Conservation (phyloP, 169 alveolate species). For the Theileria annulata region DNA sequence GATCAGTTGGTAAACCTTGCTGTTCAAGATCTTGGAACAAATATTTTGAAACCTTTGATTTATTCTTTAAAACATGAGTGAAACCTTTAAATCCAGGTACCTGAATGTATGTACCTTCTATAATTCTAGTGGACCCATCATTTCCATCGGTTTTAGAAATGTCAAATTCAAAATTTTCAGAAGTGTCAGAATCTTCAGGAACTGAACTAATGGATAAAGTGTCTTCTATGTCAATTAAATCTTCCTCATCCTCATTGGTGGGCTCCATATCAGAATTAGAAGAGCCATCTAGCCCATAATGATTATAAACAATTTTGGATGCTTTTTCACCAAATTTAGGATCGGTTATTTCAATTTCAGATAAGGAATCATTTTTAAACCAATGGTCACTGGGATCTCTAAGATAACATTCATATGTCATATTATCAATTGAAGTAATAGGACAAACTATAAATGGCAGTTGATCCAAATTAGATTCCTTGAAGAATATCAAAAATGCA, state of each 20-base stretch:
- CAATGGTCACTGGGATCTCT: neutral
- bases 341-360: neutral
- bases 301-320: neutral
- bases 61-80: neutral
- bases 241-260: neutral
- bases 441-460: conserved; percentile 6
- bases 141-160: neutral
- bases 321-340: neutral
- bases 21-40: neutral
- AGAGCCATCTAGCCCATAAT: neutral
- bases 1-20: neutral
- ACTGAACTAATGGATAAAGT: neutral
- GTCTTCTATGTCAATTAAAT: neutral
- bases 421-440: neutral
- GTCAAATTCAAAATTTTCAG: neutral
- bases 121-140: neutral
- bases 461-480: neutral
- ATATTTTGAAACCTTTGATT: neutral
- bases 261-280: neutral
- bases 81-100: neutral
- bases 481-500: neutral
- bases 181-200: neutral
- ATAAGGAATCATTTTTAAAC: neutral
- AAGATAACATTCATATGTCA: neutral
- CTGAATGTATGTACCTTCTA: neutral